These are phyloP conservation scores for Phytophthora chlamydospora DNA, from an alignment of 352 stramenopile genomes.

Conservation along the genomic window DNA sequence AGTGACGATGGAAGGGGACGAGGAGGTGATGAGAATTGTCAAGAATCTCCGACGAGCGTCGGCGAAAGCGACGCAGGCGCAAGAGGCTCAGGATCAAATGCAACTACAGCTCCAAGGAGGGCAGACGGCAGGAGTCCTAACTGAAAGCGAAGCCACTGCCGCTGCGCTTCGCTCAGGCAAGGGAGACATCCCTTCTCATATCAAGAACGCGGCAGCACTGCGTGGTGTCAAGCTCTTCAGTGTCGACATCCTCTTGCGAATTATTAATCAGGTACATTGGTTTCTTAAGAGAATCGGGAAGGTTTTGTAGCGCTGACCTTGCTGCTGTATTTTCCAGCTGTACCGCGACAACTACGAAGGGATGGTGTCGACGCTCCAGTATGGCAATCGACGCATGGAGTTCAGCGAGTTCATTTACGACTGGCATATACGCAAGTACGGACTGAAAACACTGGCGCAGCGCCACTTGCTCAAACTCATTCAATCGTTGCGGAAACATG, in stretches of 20 bases:
- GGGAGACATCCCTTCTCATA: conserved; percentile 52
- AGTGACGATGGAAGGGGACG: conserved; percentile 41
- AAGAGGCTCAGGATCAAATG: conserved; percentile 20
- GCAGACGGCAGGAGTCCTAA: conserved; percentile 7
- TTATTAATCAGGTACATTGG: conserved; percentile 54
- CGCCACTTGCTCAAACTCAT: conserved; percentile 82
- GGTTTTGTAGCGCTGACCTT: no score
- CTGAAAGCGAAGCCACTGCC: conserved; percentile 21
- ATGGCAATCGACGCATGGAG: conserved; percentile 73
- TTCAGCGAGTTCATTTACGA: conserved; percentile 89
- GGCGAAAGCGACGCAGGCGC: conserved; percentile 20
- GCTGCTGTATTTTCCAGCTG: conserved; percentile 35
- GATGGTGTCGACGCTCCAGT: conserved; percentile 69
- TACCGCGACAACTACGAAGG: conserved; percentile 80
- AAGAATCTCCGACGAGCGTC: conserved; percentile 42
- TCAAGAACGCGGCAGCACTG: conserved; percentile 48
- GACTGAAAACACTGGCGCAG: conserved; percentile 74
- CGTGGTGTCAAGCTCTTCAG: conserved; percentile 70
- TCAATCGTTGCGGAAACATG: conserved; percentile 76
- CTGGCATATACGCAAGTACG: conserved; percentile 84
- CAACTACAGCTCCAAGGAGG: conserved; percentile 12
- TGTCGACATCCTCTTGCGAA: conserved; percentile 59
- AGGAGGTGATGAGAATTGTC: conserved; percentile 41
- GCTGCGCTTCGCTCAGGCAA: conserved; percentile 24
- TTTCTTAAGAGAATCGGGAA: background rate